These are phyloP conservation scores for Alternaria tenuissima DNA, from an alignment of 2,329 filamentous ascomycete genomes.

Conservation along the genomic window DNA sequence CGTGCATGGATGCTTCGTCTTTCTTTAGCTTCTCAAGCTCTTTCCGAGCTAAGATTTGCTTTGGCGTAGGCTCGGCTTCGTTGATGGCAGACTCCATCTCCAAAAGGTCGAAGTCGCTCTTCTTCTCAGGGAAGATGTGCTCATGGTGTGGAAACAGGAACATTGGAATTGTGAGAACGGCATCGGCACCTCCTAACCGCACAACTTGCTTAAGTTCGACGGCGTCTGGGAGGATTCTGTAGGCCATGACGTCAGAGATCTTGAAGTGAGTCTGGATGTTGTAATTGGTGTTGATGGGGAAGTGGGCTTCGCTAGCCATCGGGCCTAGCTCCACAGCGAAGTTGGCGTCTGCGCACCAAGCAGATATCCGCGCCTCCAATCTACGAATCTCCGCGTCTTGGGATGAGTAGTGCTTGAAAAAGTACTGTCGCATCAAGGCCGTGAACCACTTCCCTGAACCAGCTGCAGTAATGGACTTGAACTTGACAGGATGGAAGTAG, in stretches of 20 bases:
- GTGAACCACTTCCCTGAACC: conserved; percentile 62
- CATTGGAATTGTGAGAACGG: conserved; percentile 57
- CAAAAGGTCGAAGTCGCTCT: conserved; percentile 46
- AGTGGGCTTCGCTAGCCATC: conserved; percentile 56
- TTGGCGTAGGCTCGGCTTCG: conserved; percentile 55
- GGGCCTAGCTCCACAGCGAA: conserved; percentile 60
- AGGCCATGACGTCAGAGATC: conserved; percentile 60
- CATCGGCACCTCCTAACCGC: conserved; percentile 61
- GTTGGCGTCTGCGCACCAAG: conserved; percentile 62
- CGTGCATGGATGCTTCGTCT: conserved; percentile 59
- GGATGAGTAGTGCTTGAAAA: conserved; percentile 60
- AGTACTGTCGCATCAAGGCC: conserved; percentile 55
- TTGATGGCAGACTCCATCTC: conserved; percentile 51
- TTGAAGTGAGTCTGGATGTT: conserved; percentile 58
- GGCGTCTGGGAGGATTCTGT: conserved; percentile 56
- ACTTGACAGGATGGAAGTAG: conserved; percentile 62
- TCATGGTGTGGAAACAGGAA: conserved; percentile 64
- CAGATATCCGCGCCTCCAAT: conserved; percentile 57
- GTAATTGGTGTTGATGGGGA: conserved; percentile 59
- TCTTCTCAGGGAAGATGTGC: conserved; percentile 57
- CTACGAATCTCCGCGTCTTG: conserved; percentile 56
- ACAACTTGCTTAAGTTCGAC: conserved; percentile 59
- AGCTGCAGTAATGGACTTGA: conserved; percentile 60
- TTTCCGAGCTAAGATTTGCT: conserved; percentile 52
- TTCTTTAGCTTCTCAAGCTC: conserved; percentile 53